A percentile compares a stretch with the other conserved stretches of the same genome.
Conservation (phyloP, 2,329 filamentous ascomycete species). For the Zasmidium cellare region DNA sequence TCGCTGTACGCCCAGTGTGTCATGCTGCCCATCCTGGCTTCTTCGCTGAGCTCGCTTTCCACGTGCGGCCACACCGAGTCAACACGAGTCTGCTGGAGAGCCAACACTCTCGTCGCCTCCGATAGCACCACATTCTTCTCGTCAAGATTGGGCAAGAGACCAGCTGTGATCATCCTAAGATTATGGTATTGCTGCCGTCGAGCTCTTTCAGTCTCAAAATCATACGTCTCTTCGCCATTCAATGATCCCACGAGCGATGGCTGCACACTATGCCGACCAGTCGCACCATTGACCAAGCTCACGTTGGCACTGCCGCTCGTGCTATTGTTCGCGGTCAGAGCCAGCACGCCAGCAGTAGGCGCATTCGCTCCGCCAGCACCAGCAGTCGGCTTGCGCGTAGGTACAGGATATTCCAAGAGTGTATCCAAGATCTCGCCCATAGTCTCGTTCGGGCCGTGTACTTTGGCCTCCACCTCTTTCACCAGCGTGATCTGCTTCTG, state of each 20-base stretch:
- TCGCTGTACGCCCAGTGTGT: conserved; percentile 96
- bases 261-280: conserved; percentile 24
- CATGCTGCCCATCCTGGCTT: conserved; percentile 87
- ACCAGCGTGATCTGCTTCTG: conserved; percentile 93
- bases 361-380: conserved; percentile 8
- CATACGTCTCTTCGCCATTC: conserved; percentile 26
- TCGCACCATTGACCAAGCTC: conserved; percentile 39
- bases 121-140: conserved; percentile 97
- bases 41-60: conserved; percentile 86
- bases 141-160: conserved; percentile 86
- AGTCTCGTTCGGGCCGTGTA: conserved; percentile 81
- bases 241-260: conserved; percentile 26
- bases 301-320: conserved; percentile 38
- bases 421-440: conserved; percentile 73
- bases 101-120: conserved; percentile 85
- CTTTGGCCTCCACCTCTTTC: conserved; percentile 97
- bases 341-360: conserved; percentile 31
- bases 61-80: conserved; percentile 86
- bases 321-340: conserved; percentile 42
- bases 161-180: conserved; percentile 73
- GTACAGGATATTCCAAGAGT: conserved; percentile 52
- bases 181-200: conserved; percentile 60
- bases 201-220: conserved; percentile 51
- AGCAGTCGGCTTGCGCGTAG: conserved; percentile 32
- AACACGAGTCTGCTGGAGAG: conserved; percentile 79